Conservation (phyloP, 768 basidiomycete species). For the Nidularia sp. region DNA sequence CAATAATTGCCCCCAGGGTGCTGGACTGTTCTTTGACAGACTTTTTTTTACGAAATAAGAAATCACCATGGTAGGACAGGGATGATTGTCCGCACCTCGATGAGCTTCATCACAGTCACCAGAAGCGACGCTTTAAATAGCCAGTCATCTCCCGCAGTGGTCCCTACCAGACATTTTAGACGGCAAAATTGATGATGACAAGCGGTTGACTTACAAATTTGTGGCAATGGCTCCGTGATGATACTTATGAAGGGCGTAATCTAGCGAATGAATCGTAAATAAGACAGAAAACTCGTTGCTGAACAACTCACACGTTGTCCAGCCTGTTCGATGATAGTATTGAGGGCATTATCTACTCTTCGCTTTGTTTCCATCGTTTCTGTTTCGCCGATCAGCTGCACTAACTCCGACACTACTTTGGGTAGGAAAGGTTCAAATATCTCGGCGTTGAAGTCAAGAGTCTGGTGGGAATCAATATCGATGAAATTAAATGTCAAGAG, state of each 20-base stretch:
- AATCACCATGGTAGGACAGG: neutral
- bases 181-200: neutral
- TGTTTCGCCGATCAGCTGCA: slow-evolving; percentile 68
- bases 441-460: slow-evolving; percentile 55
- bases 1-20: slow-evolving; percentile 48
- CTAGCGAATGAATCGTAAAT: slow-evolving; percentile 25
- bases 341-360: slow-evolving; percentile 65
- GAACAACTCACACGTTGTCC: slow-evolving; percentile 29
- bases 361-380: slow-evolving; percentile 77
- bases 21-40: slow-evolving; percentile 62
- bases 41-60: slow-evolving; percentile 29
- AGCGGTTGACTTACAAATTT: slow-evolving; percentile 54
- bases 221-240: slow-evolving; percentile 63
- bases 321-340: slow-evolving; percentile 60
- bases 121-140: slow-evolving; percentile 70
- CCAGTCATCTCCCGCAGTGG: slow-evolving; percentile 60
- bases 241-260: slow-evolving; percentile 62
- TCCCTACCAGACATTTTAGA: slow-evolving; percentile 44
- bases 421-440: slow-evolving; percentile 70
- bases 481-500: slow-evolving; percentile 2
- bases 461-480: slow-evolving; percentile 32
- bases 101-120: slow-evolving; percentile 62
- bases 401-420: slow-evolving; percentile 55
- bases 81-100: slow-evolving; percentile 46
- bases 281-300: neutral